Percentiles rank a stretch among this genome's conserved stretches.
phyloP scores from a whole-genome alignment of 768 basidiomycete genomes.

The Coprinopsis marcescibilis region DNA sequence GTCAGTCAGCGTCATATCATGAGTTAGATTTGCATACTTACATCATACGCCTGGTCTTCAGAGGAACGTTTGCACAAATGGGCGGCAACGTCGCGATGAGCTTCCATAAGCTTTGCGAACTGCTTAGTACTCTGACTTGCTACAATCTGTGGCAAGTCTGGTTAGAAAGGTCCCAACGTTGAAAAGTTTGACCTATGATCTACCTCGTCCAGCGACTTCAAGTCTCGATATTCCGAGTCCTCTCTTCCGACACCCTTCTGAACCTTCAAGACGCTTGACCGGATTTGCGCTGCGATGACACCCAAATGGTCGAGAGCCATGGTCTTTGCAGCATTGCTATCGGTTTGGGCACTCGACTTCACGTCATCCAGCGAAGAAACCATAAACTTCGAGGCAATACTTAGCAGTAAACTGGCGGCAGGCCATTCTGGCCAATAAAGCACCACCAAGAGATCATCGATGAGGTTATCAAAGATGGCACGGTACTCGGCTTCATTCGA shows the following conservation, averaged over 20 bases:
- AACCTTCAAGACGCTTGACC: conserved; percentile 48
- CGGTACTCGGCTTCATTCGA: conserved; percentile 94
- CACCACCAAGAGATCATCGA: conserved; percentile 82
- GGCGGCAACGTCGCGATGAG: conserved; percentile 58
- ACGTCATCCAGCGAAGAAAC: conserved; percentile 81
- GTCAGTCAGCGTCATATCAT: background rate
- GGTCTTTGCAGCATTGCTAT: conserved; percentile 81
- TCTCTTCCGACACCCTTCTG: conserved; percentile 24
- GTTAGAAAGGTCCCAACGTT: background rate
- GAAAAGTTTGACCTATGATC: conserved; percentile 7
- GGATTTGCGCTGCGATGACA: conserved; percentile 80
- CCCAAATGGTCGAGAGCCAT: conserved; percentile 93
- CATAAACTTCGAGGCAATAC: conserved; percentile 81
- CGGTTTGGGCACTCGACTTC: conserved; percentile 57
- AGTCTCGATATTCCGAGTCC: conserved; percentile 26
- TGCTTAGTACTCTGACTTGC: conserved; percentile 40
- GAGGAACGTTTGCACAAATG: conserved; percentile 68
- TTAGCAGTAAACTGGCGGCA: conserved; percentile 76
- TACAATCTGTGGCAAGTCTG: conserved; percentile 39
- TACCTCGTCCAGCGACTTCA: conserved; percentile 74
- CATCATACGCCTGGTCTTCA: conserved; percentile 79
- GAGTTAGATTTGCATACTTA: conserved; percentile 26
- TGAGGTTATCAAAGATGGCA: conserved; percentile 84
- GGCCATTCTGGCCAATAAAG: conserved; percentile 98
- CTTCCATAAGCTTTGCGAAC: conserved; percentile 52